Evolutionary conservation across 192 early-diverging fungal genomes (phyloP).

Genomic region (Chytriomyces hyalinus): DNA sequence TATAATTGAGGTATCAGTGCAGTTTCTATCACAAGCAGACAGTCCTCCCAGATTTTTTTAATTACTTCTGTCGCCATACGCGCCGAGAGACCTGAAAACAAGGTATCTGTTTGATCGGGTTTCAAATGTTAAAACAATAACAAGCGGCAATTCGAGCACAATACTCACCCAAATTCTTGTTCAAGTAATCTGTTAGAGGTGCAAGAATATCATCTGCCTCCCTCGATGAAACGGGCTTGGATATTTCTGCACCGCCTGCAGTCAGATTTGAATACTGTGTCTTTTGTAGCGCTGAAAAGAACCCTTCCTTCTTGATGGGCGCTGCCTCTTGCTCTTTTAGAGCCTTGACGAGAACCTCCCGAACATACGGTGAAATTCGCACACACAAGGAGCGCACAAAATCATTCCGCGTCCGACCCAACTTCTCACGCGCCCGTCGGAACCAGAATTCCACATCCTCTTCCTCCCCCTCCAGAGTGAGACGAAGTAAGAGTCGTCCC

Average conservation of each 20-base stretch:
- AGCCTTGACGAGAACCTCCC: constrained; percentile 52
- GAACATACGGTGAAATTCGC: constrained; percentile 49
- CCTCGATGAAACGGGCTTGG: constrained; percentile 33
- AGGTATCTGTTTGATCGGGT: constrained; percentile 37
- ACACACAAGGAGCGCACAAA: constrained; percentile 53
- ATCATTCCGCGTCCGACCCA: constrained; percentile 56
- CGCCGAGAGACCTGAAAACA: constrained; percentile 49
- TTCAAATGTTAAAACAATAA: neutral
- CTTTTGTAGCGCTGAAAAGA: constrained; percentile 45
- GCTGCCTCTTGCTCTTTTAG: constrained; percentile 62
- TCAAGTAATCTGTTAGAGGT: constrained; percentile 59
- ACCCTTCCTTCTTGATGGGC: constrained; percentile 48
- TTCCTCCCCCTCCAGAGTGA: constrained; percentile 63
- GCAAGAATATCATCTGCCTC: constrained; percentile 54
- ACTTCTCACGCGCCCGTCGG: constrained; percentile 50
- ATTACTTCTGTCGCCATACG: constrained; percentile 64
- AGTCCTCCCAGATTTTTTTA: constrained; percentile 61
- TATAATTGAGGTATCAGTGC: constrained; percentile 56
- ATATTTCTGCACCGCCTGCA: constrained; percentile 42
- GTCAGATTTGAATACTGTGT: constrained; percentile 60
- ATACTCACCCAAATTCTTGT: constrained; percentile 52
- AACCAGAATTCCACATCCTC: constrained; percentile 69
- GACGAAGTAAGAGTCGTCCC: constrained; percentile 55
- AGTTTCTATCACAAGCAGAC: constrained; percentile 44
- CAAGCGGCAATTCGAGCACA: neutral